Conservation (phyloP, 2,329 filamentous ascomycete species). For the Dactylellina cionopaga region DNA sequence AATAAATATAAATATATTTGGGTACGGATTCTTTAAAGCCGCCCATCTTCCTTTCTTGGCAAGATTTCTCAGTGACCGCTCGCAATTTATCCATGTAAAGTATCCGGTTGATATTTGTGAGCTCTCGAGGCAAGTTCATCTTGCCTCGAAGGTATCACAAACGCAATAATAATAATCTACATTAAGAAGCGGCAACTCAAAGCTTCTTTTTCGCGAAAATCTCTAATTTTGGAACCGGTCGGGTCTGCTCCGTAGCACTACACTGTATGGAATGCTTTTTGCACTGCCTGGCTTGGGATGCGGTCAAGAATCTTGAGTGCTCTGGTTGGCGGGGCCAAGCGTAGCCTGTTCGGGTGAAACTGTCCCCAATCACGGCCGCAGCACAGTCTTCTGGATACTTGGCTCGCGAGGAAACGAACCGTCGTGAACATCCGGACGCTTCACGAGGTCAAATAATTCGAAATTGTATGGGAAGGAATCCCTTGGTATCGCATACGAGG, state of each 20-base stretch:
- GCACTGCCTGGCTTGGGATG: conserved; percentile 40
- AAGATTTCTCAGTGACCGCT: too few relatives aligned
- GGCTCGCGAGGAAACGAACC: neutral
- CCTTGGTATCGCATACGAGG: too few relatives aligned
- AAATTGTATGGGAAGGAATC: too few relatives aligned
- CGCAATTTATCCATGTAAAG: too few relatives aligned
- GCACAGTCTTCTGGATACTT: conserved; percentile 17
- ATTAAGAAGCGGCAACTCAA: neutral
- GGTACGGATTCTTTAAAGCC: too few relatives aligned
- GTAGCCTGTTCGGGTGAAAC: conserved; percentile 46
- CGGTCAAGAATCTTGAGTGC: conserved; percentile 28
- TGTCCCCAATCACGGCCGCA: conserved; percentile 38
- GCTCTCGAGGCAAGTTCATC: too few relatives aligned
- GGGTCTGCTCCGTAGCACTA: conserved; percentile 2
- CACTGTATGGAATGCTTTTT: too few relatives aligned
- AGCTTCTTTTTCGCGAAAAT: conserved; percentile 28
- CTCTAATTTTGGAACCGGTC: conserved; percentile 40
- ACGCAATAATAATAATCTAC: too few relatives aligned
- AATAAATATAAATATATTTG: too few relatives aligned
- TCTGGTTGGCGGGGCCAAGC: conserved; percentile 9
- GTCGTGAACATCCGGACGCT: neutral
- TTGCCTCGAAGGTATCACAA: too few relatives aligned
- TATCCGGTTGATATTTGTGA: too few relatives aligned
- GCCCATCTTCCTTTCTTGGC: too few relatives aligned
- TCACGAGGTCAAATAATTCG: conserved; percentile 1